Percentiles rank a stretch among this genome's conserved stretches.
These are phyloP conservation scores for Saccharomyces pastorianus DNA, from an alignment of 1,139 yeast species.

Conservation along the genomic window DNA sequence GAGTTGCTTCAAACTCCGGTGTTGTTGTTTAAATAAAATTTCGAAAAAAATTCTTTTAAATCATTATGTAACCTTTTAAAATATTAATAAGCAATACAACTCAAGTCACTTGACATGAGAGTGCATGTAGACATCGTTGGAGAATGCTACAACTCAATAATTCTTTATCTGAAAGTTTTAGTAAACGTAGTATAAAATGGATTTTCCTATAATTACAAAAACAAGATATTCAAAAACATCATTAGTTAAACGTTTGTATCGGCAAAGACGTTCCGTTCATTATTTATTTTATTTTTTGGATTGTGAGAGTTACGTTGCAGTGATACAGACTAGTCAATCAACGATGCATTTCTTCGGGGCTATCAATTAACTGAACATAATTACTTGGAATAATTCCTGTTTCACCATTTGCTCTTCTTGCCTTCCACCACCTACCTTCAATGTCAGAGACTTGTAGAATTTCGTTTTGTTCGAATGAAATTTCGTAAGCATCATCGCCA, in stretches of 20 bases:
- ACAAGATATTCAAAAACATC: no score
- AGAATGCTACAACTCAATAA: neutral
- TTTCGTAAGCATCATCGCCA: constrained; percentile 88
- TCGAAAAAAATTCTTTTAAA: constrained; percentile 3
- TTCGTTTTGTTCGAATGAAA: constrained; percentile 85
- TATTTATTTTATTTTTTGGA: neutral
- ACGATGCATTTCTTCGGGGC: constrained; percentile 5
- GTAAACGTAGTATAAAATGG: neutral
- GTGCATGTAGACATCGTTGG: neutral
- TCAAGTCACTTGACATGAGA: neutral
- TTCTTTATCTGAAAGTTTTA: no score
- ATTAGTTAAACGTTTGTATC: no score
- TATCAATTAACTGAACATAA: constrained; percentile 63
- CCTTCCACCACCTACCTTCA: constrained; percentile 99
- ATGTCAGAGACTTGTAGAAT: constrained; percentile 84
- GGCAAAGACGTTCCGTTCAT: no score
- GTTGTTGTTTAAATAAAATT: constrained; percentile 75
- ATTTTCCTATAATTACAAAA: neutral
- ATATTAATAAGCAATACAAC: constrained; percentile 4
- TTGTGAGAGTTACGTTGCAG: no score
- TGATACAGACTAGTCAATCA: neutral
- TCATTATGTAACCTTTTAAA: constrained; percentile 3
- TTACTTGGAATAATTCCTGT: constrained; percentile 96
- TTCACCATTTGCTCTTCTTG: constrained; percentile 79
- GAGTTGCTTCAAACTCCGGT: constrained; percentile 99